These are phyloP conservation scores for Skeletonema grethae DNA, from an alignment of 108 stramenopile genomes.

Conservation along the genomic window DNA sequence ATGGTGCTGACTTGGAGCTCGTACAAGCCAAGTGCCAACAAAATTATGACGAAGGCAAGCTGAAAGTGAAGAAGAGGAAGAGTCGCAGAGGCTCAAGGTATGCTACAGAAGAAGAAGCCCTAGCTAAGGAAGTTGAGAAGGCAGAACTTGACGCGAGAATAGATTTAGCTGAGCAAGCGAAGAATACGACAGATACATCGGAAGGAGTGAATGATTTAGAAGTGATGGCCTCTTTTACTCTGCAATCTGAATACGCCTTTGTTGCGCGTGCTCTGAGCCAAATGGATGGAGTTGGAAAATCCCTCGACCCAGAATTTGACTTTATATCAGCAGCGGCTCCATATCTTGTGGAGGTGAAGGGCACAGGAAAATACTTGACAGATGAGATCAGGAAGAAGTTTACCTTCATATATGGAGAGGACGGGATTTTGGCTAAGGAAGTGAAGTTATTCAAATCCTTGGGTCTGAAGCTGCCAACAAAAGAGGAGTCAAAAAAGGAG, in stretches of 20 bases:
- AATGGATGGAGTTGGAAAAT: conserved; percentile 86
- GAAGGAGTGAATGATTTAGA: conserved; percentile 61
- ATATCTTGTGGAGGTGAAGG: conserved; percentile 83
- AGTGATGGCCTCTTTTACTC: conserved; percentile 79
- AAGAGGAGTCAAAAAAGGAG: background rate
- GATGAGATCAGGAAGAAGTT: conserved; percentile 65
- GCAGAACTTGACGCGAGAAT: conserved; percentile 13
- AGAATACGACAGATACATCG: conserved; percentile 5
- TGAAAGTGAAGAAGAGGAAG: conserved; percentile 48
- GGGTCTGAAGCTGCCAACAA: conserved; percentile 14
- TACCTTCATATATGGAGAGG: conserved; percentile 43
- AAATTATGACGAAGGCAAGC: conserved; percentile 80
- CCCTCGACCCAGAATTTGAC: conserved; percentile 81
- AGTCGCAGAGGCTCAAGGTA: conserved; percentile 35
- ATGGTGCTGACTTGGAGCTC: conserved; percentile 67
- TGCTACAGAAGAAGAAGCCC: background rate
- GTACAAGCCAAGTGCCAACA: conserved; percentile 75
- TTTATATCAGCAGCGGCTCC: conserved; percentile 83
- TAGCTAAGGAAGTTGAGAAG: conserved; percentile 16
- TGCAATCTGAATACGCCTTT: conserved; percentile 88
- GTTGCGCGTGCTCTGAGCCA: conserved; percentile 84
- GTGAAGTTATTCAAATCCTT: conserved; percentile 39
- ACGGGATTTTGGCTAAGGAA: conserved; percentile 45
- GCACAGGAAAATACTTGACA: conserved; percentile 61
- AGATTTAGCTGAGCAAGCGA: conserved; percentile 16